Percentiles rank a stretch among this genome's conserved stretches.
Evolutionary conservation across 768 basidiomycete genomes (phyloP).

Genomic region (Lactarius hengduanensis): DNA sequence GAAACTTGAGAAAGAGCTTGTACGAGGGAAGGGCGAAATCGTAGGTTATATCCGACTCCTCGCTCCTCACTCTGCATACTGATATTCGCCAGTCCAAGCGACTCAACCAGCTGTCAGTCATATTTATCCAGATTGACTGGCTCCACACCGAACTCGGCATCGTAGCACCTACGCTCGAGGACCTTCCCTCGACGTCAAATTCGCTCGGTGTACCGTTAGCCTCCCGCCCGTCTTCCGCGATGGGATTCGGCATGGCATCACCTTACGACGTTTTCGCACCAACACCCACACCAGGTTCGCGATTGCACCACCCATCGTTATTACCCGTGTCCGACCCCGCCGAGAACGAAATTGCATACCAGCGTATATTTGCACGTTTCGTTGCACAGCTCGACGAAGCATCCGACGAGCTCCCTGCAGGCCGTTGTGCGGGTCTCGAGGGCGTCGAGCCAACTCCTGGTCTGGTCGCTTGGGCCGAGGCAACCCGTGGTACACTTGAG

Average conservation of each 20-base stretch:
- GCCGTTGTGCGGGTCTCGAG: constrained; percentile 51
- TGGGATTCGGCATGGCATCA: constrained; percentile 31
- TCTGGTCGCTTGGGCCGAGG: constrained; percentile 70
- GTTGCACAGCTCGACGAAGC: constrained; percentile 26
- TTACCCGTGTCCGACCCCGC: constrained; percentile 28
- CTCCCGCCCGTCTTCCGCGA: constrained; percentile 37
- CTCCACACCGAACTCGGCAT: constrained; percentile 82
- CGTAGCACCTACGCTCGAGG: constrained; percentile 54
- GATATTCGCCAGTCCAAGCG: constrained; percentile 54
- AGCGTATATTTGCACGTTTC: constrained; percentile 28
- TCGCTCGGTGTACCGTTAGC: constrained; percentile 32
- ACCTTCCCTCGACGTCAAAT: constrained; percentile 37
- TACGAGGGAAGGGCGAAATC: constrained; percentile 83
- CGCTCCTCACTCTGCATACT: constrained; percentile 13
- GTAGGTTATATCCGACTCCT: constrained; percentile 43
- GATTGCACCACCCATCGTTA: constrained; percentile 34
- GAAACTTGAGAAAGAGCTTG: constrained; percentile 79
- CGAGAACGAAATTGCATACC: constrained; percentile 20
- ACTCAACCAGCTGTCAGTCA: constrained; percentile 56
- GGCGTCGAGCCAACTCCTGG: constrained; percentile 75
- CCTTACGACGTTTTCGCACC: constrained; percentile 28
- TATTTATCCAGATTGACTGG: constrained; percentile 78
- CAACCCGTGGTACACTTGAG: constrained; percentile 57
- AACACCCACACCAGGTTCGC: constrained; percentile 38
- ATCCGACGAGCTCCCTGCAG: constrained; percentile 33